These are phyloP conservation scores for Eleusine indica DNA, from an alignment of 176 grass and related monocot genomes.

Conservation along the genomic window DNA sequence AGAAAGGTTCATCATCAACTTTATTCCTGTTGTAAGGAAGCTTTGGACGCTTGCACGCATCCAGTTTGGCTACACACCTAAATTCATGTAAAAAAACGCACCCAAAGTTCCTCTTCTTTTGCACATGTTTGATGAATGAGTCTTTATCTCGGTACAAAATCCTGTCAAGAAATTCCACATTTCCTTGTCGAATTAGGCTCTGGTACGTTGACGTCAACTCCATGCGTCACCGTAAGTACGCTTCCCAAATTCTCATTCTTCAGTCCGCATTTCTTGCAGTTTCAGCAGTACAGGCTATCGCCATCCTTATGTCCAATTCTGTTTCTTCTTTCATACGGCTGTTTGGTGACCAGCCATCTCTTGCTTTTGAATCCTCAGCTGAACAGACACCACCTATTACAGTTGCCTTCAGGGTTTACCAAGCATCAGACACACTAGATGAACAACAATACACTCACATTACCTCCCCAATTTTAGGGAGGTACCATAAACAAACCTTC, in stretches of 20 bases:
- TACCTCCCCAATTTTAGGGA: background rate
- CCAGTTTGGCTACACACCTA: background rate
- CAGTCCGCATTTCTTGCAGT: background rate
- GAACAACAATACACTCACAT: background rate
- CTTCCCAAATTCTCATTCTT: background rate
- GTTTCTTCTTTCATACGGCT: background rate
- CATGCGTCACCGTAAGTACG: background rate
- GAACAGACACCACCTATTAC: background rate
- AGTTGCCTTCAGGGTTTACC: background rate
- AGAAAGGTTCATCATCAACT: background rate
- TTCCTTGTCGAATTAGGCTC: background rate
- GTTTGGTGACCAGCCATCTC: background rate
- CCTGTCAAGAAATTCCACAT: background rate
- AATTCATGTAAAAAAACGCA: background rate
- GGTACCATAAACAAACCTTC: background rate
- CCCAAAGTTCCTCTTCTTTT: background rate
- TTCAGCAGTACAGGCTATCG: background rate
- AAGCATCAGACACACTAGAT: background rate
- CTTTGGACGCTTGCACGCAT: background rate
- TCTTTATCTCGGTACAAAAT: background rate
- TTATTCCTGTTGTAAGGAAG: constrained; percentile 4
- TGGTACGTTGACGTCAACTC: background rate
- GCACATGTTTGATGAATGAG: background rate
- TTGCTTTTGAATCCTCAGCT: background rate
- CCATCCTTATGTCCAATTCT: background rate